These are phyloP conservation scores for Parathielavia appendiculata DNA, from an alignment of 495 filamentous ascomycete genomes.

Conservation along the genomic window DNA sequence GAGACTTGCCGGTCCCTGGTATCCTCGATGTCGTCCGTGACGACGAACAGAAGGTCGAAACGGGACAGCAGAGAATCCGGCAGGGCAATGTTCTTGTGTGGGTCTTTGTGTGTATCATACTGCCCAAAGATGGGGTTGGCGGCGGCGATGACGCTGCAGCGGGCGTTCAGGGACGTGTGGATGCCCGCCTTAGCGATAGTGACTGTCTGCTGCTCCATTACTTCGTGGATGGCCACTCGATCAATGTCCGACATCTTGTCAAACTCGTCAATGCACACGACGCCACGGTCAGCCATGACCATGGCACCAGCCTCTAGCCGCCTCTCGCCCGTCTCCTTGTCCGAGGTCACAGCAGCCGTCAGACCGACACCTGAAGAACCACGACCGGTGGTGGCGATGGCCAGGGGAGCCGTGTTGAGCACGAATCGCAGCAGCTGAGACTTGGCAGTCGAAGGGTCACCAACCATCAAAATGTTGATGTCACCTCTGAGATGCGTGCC, in stretches of 20 bases:
- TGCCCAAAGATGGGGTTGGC: slow-evolving; percentile 98
- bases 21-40: slow-evolving; percentile 97
- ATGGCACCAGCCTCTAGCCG: slow-evolving; percentile 96
- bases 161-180: slow-evolving; percentile 93
- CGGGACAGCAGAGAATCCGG: slow-evolving; percentile 95
- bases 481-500: slow-evolving; percentile 96
- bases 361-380: slow-evolving; percentile 98
- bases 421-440: slow-evolving; percentile 97
- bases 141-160: slow-evolving; percentile 93
- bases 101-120: slow-evolving; percentile 98
- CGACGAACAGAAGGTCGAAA: slow-evolving; percentile 98
- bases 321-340: slow-evolving; percentile 96
- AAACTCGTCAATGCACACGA: slow-evolving; percentile 99
- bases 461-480: slow-evolving; percentile 99
- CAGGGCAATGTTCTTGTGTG: slow-evolving; percentile 96
- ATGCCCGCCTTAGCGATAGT: slow-evolving; percentile 99
- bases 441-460: slow-evolving; percentile 97
- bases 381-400: slow-evolving; percentile 95
- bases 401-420: slow-evolving; percentile 91
- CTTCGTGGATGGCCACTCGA: slow-evolving; percentile 98
- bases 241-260: slow-evolving; percentile 99
- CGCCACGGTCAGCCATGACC: slow-evolving; percentile 94
- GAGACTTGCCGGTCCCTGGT: slow-evolving; percentile 83
- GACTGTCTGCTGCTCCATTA: slow-evolving; percentile 99
- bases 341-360: slow-evolving; percentile 90